These are phyloP conservation scores for Malassezia nana DNA, from an alignment of 1,284 basidiomycete species.

Conservation along the genomic window DNA sequence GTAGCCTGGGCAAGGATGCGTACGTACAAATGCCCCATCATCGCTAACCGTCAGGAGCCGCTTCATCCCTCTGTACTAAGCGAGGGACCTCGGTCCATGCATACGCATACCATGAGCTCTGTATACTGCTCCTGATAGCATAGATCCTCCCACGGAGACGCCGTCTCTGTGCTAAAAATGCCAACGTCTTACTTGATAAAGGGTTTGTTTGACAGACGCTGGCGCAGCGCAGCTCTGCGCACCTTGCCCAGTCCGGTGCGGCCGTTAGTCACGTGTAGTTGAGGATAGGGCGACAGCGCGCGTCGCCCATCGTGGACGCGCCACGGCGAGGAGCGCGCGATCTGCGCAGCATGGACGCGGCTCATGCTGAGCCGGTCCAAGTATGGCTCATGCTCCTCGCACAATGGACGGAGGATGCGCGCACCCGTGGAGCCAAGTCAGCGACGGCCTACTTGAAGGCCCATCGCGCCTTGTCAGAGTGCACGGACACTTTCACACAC, in stretches of 20 bases:
- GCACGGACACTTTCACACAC: slow-evolving; percentile 29
- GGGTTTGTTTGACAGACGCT: too few species aligned
- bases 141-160: slow-evolving; percentile 1
- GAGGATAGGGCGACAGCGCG: neutral
- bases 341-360: neutral
- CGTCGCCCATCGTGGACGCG: neutral
- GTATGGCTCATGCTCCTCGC: slow-evolving; percentile 36
- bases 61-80: slow-evolving; percentile 23
- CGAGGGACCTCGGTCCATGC: slow-evolving; percentile 1
- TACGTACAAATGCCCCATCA: slow-evolving; percentile 5
- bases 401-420: slow-evolving; percentile 33
- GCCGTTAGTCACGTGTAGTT: neutral
- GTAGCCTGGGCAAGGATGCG: slow-evolving; percentile 20
- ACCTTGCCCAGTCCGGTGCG: neutral
- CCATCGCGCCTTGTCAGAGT: slow-evolving; percentile 25
- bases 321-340: neutral
- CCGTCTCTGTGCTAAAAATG: neutral
- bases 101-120: neutral
- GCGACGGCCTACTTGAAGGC: slow-evolving; percentile 32
- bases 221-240: neutral
- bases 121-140: slow-evolving; percentile 5
- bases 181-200: neutral
- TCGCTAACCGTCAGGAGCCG: slow-evolving; percentile 16
- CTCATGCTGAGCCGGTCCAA: neutral
- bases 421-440: slow-evolving; percentile 27